Base-by-base conservation (phyloP, 2,329 filamentous ascomycete species). In the Blastomyces percursus region DNA sequence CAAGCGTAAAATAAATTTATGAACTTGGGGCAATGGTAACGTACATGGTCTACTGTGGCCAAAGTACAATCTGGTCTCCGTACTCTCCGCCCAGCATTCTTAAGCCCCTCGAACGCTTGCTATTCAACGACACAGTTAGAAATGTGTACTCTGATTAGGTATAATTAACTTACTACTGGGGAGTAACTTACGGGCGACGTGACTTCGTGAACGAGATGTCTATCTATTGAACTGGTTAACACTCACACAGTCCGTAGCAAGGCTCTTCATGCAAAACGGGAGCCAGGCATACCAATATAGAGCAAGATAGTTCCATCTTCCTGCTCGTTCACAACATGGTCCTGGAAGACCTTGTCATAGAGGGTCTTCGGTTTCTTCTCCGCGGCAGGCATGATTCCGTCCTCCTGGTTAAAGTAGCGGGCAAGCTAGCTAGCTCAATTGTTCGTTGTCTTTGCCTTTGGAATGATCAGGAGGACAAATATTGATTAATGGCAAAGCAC, bases 121-220 rank as follows among this genome's bases (percentile, higher is more conserved):
- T 91, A 72, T 71, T 70, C 42, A 55, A 61, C 3, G 11, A 48
- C 11, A 40, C 55, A 61, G 64, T 71, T 50, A 71, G 40, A 63
- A 59, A 62, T 55, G 16, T 16, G 9, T 38, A 19, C 35, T 27
- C 32, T 57, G 32, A 35, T 21, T 62, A 46, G 32, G 19, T 30
- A 56, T 38, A 55, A 21, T 56, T 46, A 60, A 51, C 55, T 63
- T 65, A 69, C 61, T 69, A 46, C 58, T 58, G 60, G 60, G 65
- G 42, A 2, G 16, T 9, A 59, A 77, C 87, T 74, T 83, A 91
- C 89, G 66, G 94, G 94, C 71, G 93, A 96, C 70, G 94, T 99
- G 75, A 99, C 94, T 82, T 99, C 94, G 76, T 99, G 94, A 66
- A 97, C 92, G 66, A 99, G 83, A 82, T 99, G 94, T 76, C 94